phyloP scores from a whole-genome alignment of 2,329 filamentous ascomycete species.

The Exophiala calicioides region DNA sequence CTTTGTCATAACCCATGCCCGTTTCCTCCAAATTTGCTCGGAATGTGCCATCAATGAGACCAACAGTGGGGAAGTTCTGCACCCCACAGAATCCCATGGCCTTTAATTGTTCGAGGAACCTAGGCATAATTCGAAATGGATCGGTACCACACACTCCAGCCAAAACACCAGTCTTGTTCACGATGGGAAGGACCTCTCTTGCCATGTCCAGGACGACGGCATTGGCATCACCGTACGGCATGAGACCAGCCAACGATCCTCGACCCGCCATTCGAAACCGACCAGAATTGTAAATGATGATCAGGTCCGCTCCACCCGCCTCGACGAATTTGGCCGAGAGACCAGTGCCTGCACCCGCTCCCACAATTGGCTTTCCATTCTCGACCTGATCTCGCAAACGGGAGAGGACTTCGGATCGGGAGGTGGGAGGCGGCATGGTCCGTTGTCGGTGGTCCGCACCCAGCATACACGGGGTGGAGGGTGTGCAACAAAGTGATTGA shows the following conservation, averaged over 20 bases:
- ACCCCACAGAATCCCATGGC: slow-evolving; percentile 67
- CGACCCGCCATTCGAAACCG: slow-evolving; percentile 72
- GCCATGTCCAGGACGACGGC: slow-evolving; percentile 71
- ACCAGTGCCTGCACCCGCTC: slow-evolving; percentile 65
- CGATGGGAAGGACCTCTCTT: slow-evolving; percentile 65
- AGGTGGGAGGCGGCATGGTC: slow-evolving; percentile 60
- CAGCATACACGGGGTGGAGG: too few species aligned
- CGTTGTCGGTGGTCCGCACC: not conserved
- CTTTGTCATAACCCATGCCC: slow-evolving; percentile 66
- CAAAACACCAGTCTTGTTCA: slow-evolving; percentile 60
- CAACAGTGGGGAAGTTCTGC: slow-evolving; percentile 70
- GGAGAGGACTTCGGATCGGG: slow-evolving; percentile 58
- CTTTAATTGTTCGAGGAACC: slow-evolving; percentile 62
- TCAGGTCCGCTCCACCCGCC: slow-evolving; percentile 66
- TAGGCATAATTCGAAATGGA: slow-evolving; percentile 64
- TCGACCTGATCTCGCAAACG: slow-evolving; percentile 57
- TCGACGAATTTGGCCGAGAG: slow-evolving; percentile 72
- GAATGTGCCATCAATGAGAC: slow-evolving; percentile 68
- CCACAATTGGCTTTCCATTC: slow-evolving; percentile 61
- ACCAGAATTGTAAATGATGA: slow-evolving; percentile 72
- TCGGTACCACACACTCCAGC: slow-evolving; percentile 72
- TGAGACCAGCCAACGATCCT: slow-evolving; percentile 67
- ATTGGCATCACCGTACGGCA: slow-evolving; percentile 72
- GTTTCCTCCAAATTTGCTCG: slow-evolving; percentile 69
- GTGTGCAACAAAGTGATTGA: too few species aligned